These are phyloP conservation scores for Penicillium sp. DNA, from an alignment of 2,329 filamentous ascomycete genomes.

Conservation along the genomic window DNA sequence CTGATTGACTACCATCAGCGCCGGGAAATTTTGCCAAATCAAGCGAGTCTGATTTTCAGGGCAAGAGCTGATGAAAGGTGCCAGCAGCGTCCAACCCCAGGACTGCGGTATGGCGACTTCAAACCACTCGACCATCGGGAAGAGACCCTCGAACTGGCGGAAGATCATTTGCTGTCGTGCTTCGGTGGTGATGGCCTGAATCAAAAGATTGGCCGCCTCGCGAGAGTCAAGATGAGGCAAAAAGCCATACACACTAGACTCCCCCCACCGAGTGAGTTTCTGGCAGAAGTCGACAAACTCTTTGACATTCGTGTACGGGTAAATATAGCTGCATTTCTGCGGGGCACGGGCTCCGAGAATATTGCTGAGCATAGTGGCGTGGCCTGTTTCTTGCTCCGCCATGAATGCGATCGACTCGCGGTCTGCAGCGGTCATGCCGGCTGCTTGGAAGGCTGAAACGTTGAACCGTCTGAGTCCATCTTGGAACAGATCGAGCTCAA, in stretches of 20 bases:
- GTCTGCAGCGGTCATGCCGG: slow-evolving; percentile 67
- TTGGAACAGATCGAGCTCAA: slow-evolving; percentile 80
- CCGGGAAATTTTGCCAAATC: slow-evolving; percentile 81
- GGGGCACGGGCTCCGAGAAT: slow-evolving; percentile 71
- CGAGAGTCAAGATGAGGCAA: slow-evolving; percentile 73
- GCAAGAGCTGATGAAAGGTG: slow-evolving; percentile 76
- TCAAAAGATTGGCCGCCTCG: slow-evolving; percentile 67
- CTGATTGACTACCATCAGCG: slow-evolving; percentile 69
- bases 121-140: slow-evolving; percentile 82
- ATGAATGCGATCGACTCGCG: slow-evolving; percentile 71
- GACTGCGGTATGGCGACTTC: slow-evolving; percentile 75
- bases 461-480: slow-evolving; percentile 69
- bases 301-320: slow-evolving; percentile 69
- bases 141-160: slow-evolving; percentile 75
- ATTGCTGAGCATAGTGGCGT: slow-evolving; percentile 73
- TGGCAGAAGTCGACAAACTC: slow-evolving; percentile 83
- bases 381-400: slow-evolving; percentile 72
- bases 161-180: slow-evolving; percentile 82
- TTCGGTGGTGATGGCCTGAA: slow-evolving; percentile 74
- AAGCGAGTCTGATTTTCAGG: slow-evolving; percentile 70
- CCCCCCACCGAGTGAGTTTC: slow-evolving; percentile 78
- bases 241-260: slow-evolving; percentile 78
- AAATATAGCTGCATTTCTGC: slow-evolving; percentile 75
- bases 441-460: slow-evolving; percentile 64
- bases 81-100: slow-evolving; percentile 79